Evolutionary conservation across 208 protist genomes (phyloP).

Genomic region (Crithidia expoeki): DNA sequence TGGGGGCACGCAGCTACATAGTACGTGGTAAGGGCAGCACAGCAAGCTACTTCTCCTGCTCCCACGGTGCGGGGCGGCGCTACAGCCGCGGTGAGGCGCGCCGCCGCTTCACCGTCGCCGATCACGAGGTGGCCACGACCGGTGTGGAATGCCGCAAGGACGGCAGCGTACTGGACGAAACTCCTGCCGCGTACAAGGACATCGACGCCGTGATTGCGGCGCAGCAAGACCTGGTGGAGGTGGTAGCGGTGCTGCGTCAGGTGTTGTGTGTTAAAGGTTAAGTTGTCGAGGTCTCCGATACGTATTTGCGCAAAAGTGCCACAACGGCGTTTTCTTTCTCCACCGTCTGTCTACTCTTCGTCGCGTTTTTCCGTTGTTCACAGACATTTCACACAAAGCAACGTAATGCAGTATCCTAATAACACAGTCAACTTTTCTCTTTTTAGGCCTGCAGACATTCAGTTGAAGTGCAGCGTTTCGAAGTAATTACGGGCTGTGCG

Average conservation of each 20-base stretch:
- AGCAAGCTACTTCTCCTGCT: slow-evolving; percentile 78
- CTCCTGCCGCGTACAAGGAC: slow-evolving; percentile 85
- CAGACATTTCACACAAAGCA: background rate
- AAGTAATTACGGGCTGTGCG: too few relatives aligned
- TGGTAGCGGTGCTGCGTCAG: slow-evolving; percentile 72
- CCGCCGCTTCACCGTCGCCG: slow-evolving; percentile 76
- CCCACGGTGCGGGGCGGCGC: slow-evolving; percentile 82
- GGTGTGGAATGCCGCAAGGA: slow-evolving; percentile 86
- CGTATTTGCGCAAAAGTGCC: too few relatives aligned
- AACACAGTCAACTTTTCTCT: too few relatives aligned
- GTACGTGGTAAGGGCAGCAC: slow-evolving; percentile 82
- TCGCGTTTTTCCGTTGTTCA: background rate
- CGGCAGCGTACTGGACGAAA: slow-evolving; percentile 82
- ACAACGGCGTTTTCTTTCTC: too few relatives aligned
- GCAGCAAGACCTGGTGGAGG: slow-evolving; percentile 80
- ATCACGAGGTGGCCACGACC: slow-evolving; percentile 65
- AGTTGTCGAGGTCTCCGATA: too few relatives aligned
- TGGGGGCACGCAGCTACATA: slow-evolving; percentile 90
- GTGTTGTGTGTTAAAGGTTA: slow-evolving; percentile 90
- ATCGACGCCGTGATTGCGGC: slow-evolving; percentile 88
- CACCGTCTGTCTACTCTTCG: background rate
- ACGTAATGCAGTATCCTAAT: background rate
- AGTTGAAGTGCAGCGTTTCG: too few relatives aligned
- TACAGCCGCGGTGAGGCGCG: slow-evolving; percentile 80
- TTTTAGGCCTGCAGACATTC: too few relatives aligned